Evolutionary conservation across 2,329 filamentous ascomycete species (phyloP).

Genomic region (Alternaria sp.): DNA sequence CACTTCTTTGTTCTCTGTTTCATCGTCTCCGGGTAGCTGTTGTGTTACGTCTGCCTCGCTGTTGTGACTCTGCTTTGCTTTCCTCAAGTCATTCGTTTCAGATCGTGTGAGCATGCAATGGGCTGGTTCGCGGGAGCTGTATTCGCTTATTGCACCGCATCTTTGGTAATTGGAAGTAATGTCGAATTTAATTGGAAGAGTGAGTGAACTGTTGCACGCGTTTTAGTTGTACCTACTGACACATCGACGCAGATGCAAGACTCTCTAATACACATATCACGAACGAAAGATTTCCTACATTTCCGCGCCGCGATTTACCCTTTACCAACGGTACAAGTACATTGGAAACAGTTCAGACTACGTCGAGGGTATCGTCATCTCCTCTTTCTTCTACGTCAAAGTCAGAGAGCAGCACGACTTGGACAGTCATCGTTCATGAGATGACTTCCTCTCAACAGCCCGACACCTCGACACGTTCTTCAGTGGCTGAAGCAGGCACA

Average conservation of each 20-base stretch:
- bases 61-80: conserved; percentile 27
- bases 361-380: not conserved
- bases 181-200: conserved; percentile 1
- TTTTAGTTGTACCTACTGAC: not conserved
- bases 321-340: conserved; percentile 16
- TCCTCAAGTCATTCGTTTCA: conserved; percentile 36
- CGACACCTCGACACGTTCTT: not conserved
- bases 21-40: conserved; percentile 27
- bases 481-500: not conserved
- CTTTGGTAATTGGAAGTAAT: conserved; percentile 2
- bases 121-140: conserved; percentile 42
- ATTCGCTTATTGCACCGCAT: conserved; percentile 20
- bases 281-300: conserved; percentile 5
- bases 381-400: not conserved
- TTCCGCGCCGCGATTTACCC: conserved; percentile 13
- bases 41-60: conserved; percentile 11
- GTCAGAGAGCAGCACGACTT: not conserved
- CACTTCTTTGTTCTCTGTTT: conserved; percentile 38
- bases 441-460: not conserved
- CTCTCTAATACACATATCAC: not conserved
- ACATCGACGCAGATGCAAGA: conserved; percentile 1
- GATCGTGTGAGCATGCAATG: conserved; percentile 46
- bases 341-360: not conserved
- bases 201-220: not conserved
- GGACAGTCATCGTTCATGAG: not conserved